Base-by-base conservation (phyloP, 2,329 filamentous ascomycete genomes). In the Leptodontidium sp. region DNA sequence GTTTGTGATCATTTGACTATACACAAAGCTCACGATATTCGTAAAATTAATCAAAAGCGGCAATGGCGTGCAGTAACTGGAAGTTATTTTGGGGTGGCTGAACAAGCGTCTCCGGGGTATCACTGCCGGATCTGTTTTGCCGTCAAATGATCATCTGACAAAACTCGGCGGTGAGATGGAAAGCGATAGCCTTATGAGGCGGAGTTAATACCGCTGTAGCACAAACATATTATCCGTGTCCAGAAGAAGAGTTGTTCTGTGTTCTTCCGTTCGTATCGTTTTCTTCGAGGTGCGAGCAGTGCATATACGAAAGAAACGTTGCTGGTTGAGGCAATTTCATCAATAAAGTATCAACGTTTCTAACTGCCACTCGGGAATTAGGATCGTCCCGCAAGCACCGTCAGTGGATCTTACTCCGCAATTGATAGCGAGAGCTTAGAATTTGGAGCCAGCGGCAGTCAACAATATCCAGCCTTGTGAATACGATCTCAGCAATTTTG, bases 11-110 rank as follows among this genome's bases (percentile, higher is more conserved):
- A 59, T 49, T 40, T 62, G 59, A 62, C 29, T 26, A 47, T 24
- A 35, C 29, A 62, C 40, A 47, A 50, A 49, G 7, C 14, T 32
- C 59, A 62, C 59, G 43, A 62, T 62, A 15, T 40, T 62, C 43
- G 59, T 62, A 62, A 47, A 62, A 49, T 21, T n/a, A 47, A 62
- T 62, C 59, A 62, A 62, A 50, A 49, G 1, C 17, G 43, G 43
- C 59, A 49, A 49, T 62, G 59, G 21, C 59, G 43, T 47, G 59
- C 59, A 49, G 26, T 40, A 35, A 21, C 3, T 43, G 5, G 43
- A 49, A 15, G 43, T 49, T 62, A 32, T 49, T 62, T 61, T 62
- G 15, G 15, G 15, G 26, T 32, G 29, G 59, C 59, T 50, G 40
- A 49, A 50, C 40, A 50, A 62, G 43, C 43, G 50, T 62, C 15